A percentile compares a stretch with the other conserved stretches of the same genome.
These are phyloP conservation scores for Aspergillus wentii DNA, from an alignment of 495 filamentous ascomycete genomes.

Conservation along the genomic window DNA sequence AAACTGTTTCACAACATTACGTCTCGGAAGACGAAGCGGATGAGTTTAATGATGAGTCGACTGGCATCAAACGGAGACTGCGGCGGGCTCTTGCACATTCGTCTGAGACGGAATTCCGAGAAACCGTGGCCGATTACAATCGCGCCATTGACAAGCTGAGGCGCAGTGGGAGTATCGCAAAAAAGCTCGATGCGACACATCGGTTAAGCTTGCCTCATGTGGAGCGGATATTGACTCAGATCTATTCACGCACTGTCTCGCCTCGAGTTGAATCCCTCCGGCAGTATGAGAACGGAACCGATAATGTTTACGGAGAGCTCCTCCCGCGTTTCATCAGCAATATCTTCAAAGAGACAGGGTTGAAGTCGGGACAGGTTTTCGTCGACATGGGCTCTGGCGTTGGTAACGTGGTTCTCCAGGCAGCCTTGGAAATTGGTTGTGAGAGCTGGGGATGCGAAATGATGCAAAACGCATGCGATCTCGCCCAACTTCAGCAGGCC, in stretches of 20 bases:
- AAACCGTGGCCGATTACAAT: slow-evolving; percentile 74
- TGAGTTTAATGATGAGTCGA: slow-evolving; percentile 65
- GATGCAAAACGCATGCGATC: slow-evolving; percentile 79
- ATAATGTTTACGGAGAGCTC: slow-evolving; percentile 93
- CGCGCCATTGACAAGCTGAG: slow-evolving; percentile 53
- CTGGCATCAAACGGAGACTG: slow-evolving; percentile 66
- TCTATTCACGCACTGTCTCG: slow-evolving; percentile 88
- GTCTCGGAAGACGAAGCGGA: slow-evolving; percentile 60
- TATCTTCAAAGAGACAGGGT: slow-evolving; percentile 70
- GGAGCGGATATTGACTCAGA: slow-evolving; percentile 78
- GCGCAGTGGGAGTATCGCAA: slow-evolving; percentile 60
- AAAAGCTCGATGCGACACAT: slow-evolving; percentile 60
- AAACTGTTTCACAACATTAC: slow-evolving; percentile 68
- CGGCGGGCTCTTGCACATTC: slow-evolving; percentile 60
- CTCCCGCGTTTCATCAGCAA: slow-evolving; percentile 75
- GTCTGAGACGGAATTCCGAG: slow-evolving; percentile 62
- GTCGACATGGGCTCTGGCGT: slow-evolving; percentile 94
- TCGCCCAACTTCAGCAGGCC: slow-evolving; percentile 79
- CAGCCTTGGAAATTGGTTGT: slow-evolving; percentile 87
- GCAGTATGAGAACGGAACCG: slow-evolving; percentile 79
- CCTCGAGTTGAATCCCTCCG: slow-evolving; percentile 75
- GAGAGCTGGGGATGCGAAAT: slow-evolving; percentile 96
- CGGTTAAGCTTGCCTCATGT: slow-evolving; percentile 64
- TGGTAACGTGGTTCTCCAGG: slow-evolving; percentile 91
- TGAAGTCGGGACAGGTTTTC: slow-evolving; percentile 79